Percentiles rank a stretch among this genome's conserved stretches.
Conservation (phyloP, 163 green algal genomes). For the Chlorella variabilis region DNA sequence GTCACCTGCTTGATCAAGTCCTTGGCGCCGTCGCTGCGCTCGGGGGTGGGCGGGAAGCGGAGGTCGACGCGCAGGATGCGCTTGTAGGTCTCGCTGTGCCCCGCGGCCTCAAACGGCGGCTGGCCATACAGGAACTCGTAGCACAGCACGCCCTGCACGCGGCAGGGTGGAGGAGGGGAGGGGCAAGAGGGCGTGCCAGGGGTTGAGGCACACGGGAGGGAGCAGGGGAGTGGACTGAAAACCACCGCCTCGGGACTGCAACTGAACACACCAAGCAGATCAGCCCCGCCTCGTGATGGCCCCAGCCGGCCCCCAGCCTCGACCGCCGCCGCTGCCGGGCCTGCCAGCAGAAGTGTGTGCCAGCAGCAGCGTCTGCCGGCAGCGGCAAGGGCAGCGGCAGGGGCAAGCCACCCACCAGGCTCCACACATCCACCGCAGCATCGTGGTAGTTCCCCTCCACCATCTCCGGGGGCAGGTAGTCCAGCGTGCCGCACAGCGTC, state of each 20-base stretch:
- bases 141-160: slow-evolving; percentile 90
- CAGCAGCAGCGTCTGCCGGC: too few species aligned
- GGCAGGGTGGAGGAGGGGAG: background rate
- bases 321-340: too few species aligned
- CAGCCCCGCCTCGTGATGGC: too few species aligned
- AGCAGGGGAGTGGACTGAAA: too few species aligned
- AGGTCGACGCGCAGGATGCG: slow-evolving; percentile 83
- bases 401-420: slow-evolving; percentile 20
- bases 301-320: too few species aligned
- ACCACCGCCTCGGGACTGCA: too few species aligned
- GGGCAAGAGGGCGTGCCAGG: background rate
- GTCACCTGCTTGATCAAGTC: slow-evolving; percentile 88
- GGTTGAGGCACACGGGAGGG: too few species aligned
- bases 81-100: slow-evolving; percentile 93
- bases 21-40: slow-evolving; percentile 64
- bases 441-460: slow-evolving; percentile 82
- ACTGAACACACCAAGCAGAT: too few species aligned
- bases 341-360: too few species aligned
- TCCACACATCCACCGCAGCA: slow-evolving; percentile 88
- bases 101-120: slow-evolving; percentile 96
- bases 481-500: slow-evolving; percentile 99
- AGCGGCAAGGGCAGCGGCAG: too few species aligned
- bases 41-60: slow-evolving; percentile 69
- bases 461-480: slow-evolving; percentile 99
- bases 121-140: slow-evolving; percentile 98